Evolutionary conservation across 345 rosid species (phyloP).

Genomic region (Pistacia vera): DNA sequence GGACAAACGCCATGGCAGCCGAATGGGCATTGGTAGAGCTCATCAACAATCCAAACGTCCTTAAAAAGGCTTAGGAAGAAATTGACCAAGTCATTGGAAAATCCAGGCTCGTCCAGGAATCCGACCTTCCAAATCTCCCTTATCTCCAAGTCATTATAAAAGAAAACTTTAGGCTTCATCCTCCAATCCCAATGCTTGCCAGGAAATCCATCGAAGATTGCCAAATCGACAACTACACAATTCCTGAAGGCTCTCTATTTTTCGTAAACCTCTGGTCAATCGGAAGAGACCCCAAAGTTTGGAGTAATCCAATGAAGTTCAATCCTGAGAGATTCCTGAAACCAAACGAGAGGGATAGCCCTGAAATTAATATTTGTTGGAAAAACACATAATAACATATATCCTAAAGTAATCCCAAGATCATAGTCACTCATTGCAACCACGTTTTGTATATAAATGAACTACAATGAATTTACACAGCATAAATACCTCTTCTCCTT

Average conservation of each 20-base stretch:
- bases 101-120: slow-evolving; percentile 36
- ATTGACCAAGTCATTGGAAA: slow-evolving; percentile 33
- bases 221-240: slow-evolving; percentile 32
- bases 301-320: slow-evolving; percentile 40
- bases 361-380: too few species aligned
- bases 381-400: too few species aligned
- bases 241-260: slow-evolving; percentile 28
- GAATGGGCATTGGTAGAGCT: too few species aligned
- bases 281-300: slow-evolving; percentile 41
- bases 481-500: too few species aligned
- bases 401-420: too few species aligned
- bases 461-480: too few species aligned
- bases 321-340: slow-evolving; percentile 39
- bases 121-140: slow-evolving; percentile 32
- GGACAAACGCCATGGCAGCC: too few species aligned
- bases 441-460: too few species aligned
- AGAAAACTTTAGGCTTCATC: slow-evolving; percentile 54
- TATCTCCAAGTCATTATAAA: slow-evolving; percentile 46
- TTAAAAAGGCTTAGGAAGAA: slow-evolving; percentile 34
- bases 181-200: slow-evolving; percentile 41
- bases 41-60: too few species aligned
- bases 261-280: slow-evolving; percentile 46
- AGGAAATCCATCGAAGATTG: slow-evolving; percentile 33
- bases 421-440: too few species aligned
- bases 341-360: too few species aligned